Base-by-base conservation (phyloP, 2,329 filamentous ascomycete species). In the Penicillium sp. region DNA sequence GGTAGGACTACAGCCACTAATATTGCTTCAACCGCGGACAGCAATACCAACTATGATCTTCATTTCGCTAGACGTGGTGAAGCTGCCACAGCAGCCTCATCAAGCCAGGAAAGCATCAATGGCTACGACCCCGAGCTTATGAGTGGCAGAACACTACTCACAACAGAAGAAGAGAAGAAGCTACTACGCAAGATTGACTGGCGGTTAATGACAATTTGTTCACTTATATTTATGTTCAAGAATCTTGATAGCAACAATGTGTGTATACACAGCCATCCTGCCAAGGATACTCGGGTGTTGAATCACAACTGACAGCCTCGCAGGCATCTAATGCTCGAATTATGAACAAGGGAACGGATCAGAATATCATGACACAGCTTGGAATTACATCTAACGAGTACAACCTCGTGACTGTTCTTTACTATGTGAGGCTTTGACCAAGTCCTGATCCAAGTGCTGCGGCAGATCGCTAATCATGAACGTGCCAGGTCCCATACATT, bases 81-180 rank as follows among this genome's bases (percentile, higher is more conserved):
- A 49, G 58, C 26, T 17, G 43, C 62, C 4, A 47, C 2, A 10
- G 60, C 61, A 28, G 45, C 47, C 5, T 58, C 51, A 4, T 58
- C 49, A 5, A 56, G 25, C 9, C 53, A 56, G 38, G 60, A 61
- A 44, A 60, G 44, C 37, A 68, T 63, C 4, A 38, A 58, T 12
- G 71, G 71, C 10, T 72, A 69, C 42, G 65, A 72, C 46, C 61
- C 68, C 0, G 63, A 67, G 6, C 58, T 61, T n/a, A 73, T 73
- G 69, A 56, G 61, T 30, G 70, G 61, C 3, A 63, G 70, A 42
- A 65, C 66, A 14, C 49, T 69, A 8, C 58, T 77, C 11, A 76
- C 69, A 4, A 68, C 69, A 0, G 74, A 72, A 5, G 78, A 80
- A 55, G 78, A 80, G 57, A 79, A 74, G 59, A 78, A 69, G 53